Conservation (phyloP, 75 land plant genomes). For the Adiantum capillusveneris region DNA sequence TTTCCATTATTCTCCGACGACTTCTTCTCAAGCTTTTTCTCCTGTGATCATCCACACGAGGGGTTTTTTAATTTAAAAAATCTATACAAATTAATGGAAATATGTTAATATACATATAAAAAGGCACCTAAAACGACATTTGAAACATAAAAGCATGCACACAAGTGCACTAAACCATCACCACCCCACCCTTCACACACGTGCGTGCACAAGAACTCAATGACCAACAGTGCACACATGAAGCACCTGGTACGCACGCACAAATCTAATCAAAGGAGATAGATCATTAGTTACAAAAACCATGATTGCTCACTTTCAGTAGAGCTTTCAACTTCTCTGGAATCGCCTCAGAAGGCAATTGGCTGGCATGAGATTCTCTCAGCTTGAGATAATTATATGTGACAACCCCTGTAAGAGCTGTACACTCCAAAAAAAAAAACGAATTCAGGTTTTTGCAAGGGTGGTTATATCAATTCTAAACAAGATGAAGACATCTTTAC, state of each 20-base stretch:
- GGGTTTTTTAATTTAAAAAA: background rate
- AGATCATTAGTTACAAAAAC: too few species aligned
- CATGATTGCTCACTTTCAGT: background rate
- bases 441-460: too few species aligned
- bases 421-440: too few species aligned
- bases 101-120: too few species aligned
- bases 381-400: constrained; percentile 88
- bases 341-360: constrained; percentile 38
- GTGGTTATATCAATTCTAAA: too few species aligned
- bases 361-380: constrained; percentile 54
- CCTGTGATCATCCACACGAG: constrained; percentile 18
- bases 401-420: constrained; percentile 89
- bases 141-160: background rate
- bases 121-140: too few species aligned
- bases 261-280: too few species aligned
- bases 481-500: constrained; percentile 35
- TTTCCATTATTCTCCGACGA: constrained; percentile 26
- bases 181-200: background rate
- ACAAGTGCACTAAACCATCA: background rate
- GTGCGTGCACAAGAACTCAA: background rate
- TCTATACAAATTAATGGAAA: too few species aligned
- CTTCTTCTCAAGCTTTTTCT: constrained; percentile 63
- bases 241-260: background rate
- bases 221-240: background rate
- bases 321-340: constrained; percentile 39